These are phyloP conservation scores for Omphalotus olearius DNA, from an alignment of 1,284 basidiomycete species.

Conservation along the genomic window DNA sequence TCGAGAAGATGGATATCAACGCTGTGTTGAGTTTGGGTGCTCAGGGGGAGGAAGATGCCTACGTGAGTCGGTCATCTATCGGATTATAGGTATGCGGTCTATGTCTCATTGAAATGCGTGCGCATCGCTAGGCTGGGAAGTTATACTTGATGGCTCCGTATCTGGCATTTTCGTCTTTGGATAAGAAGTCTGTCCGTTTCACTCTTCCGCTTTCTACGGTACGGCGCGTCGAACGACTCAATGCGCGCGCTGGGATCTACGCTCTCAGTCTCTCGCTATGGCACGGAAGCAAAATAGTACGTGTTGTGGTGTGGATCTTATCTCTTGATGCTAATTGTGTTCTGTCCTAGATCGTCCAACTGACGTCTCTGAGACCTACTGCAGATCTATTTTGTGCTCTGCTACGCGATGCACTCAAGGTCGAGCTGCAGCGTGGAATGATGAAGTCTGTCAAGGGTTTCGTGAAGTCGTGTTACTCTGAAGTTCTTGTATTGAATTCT, in stretches of 20 bases:
- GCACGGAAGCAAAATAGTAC: slow-evolving; percentile 92
- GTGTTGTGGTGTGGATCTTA: slow-evolving; percentile 26
- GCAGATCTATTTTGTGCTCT: slow-evolving; percentile 93
- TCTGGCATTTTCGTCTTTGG: slow-evolving; percentile 87
- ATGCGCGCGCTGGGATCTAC: slow-evolving; percentile 90
- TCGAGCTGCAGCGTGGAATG: slow-evolving; percentile 79
- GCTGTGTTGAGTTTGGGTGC: slow-evolving; percentile 81
- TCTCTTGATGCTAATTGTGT: neutral
- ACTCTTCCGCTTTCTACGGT: slow-evolving; percentile 92
- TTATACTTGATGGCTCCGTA: slow-evolving; percentile 89
- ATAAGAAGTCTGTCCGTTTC: slow-evolving; percentile 89
- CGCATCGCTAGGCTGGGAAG: slow-evolving; percentile 74
- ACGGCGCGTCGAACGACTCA: slow-evolving; percentile 90
- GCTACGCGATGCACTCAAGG: slow-evolving; percentile 86
- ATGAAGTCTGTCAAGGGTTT: slow-evolving; percentile 96
- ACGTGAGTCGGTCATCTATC: slow-evolving; percentile 56
- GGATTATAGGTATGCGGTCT: too few relatives aligned
- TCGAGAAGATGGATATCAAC: slow-evolving; percentile 86
- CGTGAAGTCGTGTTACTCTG: slow-evolving; percentile 91
- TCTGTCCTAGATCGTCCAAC: slow-evolving; percentile 76
- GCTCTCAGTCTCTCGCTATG: slow-evolving; percentile 92
- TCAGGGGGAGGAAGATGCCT: slow-evolving; percentile 85
- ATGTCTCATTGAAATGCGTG: neutral
- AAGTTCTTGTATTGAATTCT: slow-evolving; percentile 63
- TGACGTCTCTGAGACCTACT: slow-evolving; percentile 93